A percentile compares a stretch with the other conserved stretches of the same genome.
phyloP scores from a whole-genome alignment of 441 rosid genomes.

The Adansonia rubrostipa region DNA sequence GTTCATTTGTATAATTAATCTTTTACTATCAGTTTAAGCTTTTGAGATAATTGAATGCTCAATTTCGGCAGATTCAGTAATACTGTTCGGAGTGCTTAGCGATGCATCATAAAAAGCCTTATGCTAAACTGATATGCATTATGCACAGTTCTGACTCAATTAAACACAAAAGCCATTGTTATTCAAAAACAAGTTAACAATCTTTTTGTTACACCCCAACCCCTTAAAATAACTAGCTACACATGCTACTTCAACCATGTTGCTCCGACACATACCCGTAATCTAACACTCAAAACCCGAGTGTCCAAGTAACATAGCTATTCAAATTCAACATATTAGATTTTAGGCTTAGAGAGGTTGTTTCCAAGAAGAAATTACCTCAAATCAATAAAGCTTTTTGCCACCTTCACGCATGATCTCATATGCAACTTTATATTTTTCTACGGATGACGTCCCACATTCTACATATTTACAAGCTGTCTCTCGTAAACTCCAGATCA shows the following conservation, averaged over 20 bases:
- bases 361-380: slow-evolving; percentile 41
- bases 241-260: slow-evolving; percentile 9
- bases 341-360: background rate
- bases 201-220: slow-evolving; percentile 16
- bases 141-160: slow-evolving; percentile 24
- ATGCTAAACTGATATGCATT: background rate
- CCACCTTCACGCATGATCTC: slow-evolving; percentile 82
- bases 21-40: no score
- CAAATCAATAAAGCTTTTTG: slow-evolving; percentile 66
- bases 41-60: no score
- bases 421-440: slow-evolving; percentile 73
- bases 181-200: slow-evolving; percentile 19
- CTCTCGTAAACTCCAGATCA: slow-evolving; percentile 84
- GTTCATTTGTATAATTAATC: no score
- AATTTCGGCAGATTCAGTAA: no score
- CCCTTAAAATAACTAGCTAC: slow-evolving; percentile 12
- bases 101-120: no score
- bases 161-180: background rate
- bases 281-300: background rate
- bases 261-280: no score
- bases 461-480: slow-evolving; percentile 78
- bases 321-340: no score
- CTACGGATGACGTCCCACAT: slow-evolving; percentile 65
- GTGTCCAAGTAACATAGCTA: no score
- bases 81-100: no score